Base-by-base conservation (phyloP, 371 early-diverging fungal genomes). In the Mortierella sp. region DNA sequence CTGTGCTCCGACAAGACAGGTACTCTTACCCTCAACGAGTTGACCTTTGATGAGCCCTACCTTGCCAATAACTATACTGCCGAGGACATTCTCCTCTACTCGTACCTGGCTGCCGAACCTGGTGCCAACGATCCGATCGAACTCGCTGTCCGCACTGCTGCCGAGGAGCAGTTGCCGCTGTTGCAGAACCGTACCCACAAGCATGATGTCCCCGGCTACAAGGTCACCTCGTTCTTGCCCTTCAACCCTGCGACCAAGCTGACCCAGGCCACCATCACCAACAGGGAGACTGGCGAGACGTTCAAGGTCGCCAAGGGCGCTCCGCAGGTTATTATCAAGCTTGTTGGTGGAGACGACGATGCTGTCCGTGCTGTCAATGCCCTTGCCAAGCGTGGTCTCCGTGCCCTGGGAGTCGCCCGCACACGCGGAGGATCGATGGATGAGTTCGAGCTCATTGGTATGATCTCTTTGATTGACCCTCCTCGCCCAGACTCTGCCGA, bases 1-100 rank as follows among this genome's bases (percentile, higher is more conserved):
- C 92, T 99, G 10, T 98, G 98, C 86, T 96, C 97, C 9, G 99
- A 99, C 87, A 99, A 95, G 86, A 99, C 99, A 5, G 99, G 99
- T 63, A 99, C 99, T 19, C 88, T 99, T 50, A 99, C 99, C 13
- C 87, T 94, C 19, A 96, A 96, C 90, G 92, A 96, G 88, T 91
- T 98, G 58, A 93, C 95, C 8, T 96, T 97, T 86, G 95, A 95
- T 63, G 93, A 94, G 69, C 97, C 97, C n/a, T 97, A 91, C 86
- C 90, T 97, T 19, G 73, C 92, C 77, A 88, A 89, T 58, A 87
- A 89, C 34, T 96, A 91, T 77, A 90, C 91, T 37, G 89, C 91
- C 39, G 90, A 95, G 48, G 97, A 97, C 69, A 88, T 97, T 14
- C 89, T 97, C 19, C 85, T 96, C 40, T 90, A 92, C 69, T 92